Evolutionary conservation across 2,329 filamentous ascomycete species (phyloP), one percentile per base, ranked within the genome.

Genomic region (Exophiala xenobiotica): DNA sequence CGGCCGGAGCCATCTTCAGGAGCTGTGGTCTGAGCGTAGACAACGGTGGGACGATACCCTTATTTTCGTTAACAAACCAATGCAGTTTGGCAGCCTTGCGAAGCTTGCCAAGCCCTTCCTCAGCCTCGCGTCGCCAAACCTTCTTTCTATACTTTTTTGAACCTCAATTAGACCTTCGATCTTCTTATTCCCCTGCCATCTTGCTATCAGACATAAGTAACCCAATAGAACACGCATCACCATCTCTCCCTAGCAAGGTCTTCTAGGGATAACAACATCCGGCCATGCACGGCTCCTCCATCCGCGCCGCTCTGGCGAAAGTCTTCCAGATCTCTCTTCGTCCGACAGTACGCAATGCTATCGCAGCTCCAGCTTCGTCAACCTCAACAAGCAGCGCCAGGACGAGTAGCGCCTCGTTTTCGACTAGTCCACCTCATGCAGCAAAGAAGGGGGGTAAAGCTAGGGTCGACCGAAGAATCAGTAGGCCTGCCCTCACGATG

Each of bases 251-350:
- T 14, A 23, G 18, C 18, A 19, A 19, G 29, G 11, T n/a, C n/a
- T n/a, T n/a, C n/a, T n/a, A n/a, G n/a, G n/a, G n/a, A n/a, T n/a
- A n/a, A n/a, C n/a, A 9, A 18, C 24, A 7, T n/a, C 26, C n/a
- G 41, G 39, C 31, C n/a, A 62, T 65, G 59, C 64, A 70, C 38
- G 63, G 66, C 58, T 73, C 67, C 38, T 70, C 70, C 4, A 61
- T 70, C 4, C 70, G 75, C 57, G 65, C 69, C 54, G 74, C 70
- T 3, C 66, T 77, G 50, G 71, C 72, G 56, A 71, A 67, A 41
- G 71, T 69, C 31, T 74, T 76, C 63, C 67, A 65, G 41, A 71
- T 74, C 27, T 69, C 72, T 4, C 57, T 71, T 33, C 68, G 68
- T 6, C 56, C 51, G 35, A 47, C 22, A 8, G 18, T 47, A 14